Evolutionary conservation across 2,329 filamentous ascomycete genomes (phyloP).

Genomic region (Aspergillus sojae): DNA sequence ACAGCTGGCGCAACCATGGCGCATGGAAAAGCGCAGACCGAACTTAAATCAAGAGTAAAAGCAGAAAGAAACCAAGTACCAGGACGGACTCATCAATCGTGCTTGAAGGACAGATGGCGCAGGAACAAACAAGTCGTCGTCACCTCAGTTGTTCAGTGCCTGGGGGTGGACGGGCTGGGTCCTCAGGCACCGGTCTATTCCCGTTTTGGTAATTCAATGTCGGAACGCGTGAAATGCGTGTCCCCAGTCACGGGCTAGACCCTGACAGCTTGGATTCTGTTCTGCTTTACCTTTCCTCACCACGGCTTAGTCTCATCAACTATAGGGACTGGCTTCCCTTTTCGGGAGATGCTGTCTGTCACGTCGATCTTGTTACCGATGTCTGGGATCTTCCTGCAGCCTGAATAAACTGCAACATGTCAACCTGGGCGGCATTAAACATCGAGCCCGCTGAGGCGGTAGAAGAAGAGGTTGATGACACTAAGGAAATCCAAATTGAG

Average conservation of each 20-base stretch:
- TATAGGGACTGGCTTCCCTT: conserved; percentile 1
- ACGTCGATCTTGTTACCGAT: conserved; percentile 7
- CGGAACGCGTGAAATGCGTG: conserved; percentile 26
- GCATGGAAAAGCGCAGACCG: conserved; percentile 31
- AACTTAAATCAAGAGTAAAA: conserved; percentile 2
- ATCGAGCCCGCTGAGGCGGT: conserved; percentile 88
- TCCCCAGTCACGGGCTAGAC: conserved; percentile 11
- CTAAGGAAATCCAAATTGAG: conserved; percentile 94
- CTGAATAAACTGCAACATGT: conserved; percentile 40
- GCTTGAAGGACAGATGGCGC: conserved; percentile 10
- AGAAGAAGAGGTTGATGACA: conserved; percentile 91
- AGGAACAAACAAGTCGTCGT: conserved; percentile 19
- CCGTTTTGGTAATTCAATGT: conserved; percentile 19
- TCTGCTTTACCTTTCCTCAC: conserved; percentile 9
- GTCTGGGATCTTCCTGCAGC: conserved; percentile 18
- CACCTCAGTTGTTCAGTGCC: conserved; percentile 15
- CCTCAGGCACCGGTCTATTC: conserved; percentile 23
- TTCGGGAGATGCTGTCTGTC: conserved; percentile 26
- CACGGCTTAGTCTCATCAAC: not conserved
- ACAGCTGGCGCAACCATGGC: conserved; percentile 74
- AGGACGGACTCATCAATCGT: conserved; percentile 1
- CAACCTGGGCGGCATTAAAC: conserved; percentile 83
- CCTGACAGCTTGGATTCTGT: conserved; percentile 1
- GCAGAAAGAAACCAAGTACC: not conserved
- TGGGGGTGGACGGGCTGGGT: conserved; percentile 9